Evolutionary conservation across 805 yeast species (phyloP).

Genomic region (Wickerhamiella domercqiae): DNA sequence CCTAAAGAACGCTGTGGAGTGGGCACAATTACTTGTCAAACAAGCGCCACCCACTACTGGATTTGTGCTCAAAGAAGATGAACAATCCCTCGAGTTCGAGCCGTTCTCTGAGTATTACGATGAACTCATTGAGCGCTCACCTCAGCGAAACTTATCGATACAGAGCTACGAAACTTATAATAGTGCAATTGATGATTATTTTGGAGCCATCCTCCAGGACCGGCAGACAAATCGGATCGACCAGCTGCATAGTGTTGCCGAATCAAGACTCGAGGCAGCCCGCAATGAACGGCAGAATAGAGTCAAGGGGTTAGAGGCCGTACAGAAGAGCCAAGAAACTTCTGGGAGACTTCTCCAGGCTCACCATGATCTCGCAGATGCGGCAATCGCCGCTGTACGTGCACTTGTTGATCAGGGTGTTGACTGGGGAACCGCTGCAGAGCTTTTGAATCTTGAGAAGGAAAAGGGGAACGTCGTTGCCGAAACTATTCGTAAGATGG

Average conservation of each 20-base stretch:
- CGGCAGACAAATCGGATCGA: constrained; percentile 61
- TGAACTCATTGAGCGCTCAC: constrained; percentile 15
- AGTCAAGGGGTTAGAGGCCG: constrained; percentile 45
- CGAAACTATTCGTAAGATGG: constrained; percentile 43
- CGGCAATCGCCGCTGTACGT: constrained; percentile 54
- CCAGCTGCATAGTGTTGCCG: constrained; percentile 40
- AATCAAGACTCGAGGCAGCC: constrained; percentile 59
- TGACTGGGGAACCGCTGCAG: constrained; percentile 89
- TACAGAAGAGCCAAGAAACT: constrained; percentile 45
- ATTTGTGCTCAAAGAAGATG: constrained; percentile 12
- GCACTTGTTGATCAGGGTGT: constrained; percentile 60
- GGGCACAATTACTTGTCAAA: constrained; percentile 10
- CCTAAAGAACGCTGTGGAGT: constrained; percentile 23
- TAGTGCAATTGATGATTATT: constrained; percentile 66
- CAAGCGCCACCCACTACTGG: constrained; percentile 7
- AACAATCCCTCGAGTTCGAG: constrained; percentile 17
- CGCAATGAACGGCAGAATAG: constrained; percentile 56
- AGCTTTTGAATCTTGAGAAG: constrained; percentile 54
- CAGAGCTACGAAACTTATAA: constrained; percentile 49
- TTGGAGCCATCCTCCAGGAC: constrained; percentile 71
- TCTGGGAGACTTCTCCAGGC: constrained; percentile 63
- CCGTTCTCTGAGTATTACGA: constrained; percentile 20
- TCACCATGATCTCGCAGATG: constrained; percentile 55
- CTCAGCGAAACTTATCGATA: constrained; percentile 16
- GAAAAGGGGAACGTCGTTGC: constrained; percentile 52